Conservation (phyloP, 148 eudicot species). For the Heliosperma pusillum region DNA sequence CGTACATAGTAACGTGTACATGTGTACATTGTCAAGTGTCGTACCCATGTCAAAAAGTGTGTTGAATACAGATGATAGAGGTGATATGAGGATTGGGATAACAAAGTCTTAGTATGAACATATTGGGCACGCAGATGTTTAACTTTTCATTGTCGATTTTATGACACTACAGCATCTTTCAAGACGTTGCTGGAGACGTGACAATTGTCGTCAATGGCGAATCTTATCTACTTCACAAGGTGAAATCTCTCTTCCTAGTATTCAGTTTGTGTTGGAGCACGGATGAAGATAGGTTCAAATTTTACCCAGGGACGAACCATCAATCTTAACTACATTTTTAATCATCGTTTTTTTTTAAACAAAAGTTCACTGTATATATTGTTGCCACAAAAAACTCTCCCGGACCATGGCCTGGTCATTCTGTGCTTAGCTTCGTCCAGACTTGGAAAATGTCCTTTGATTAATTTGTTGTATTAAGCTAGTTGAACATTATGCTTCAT, state of each 20-base stretch:
- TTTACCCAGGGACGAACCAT: too few relatives aligned
- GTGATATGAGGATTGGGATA: too few relatives aligned
- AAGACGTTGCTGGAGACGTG: slow-evolving; percentile 72
- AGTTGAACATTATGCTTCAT: slow-evolving; percentile 2
- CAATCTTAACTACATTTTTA: too few relatives aligned
- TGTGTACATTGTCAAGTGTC: too few relatives aligned
- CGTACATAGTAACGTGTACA: too few relatives aligned
- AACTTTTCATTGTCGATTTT: neutral
- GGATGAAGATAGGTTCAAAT: too few relatives aligned
- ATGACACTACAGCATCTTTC: slow-evolving; percentile 51
- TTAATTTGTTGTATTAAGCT: neutral
- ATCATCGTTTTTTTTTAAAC: too few relatives aligned
- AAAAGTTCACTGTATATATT: too few relatives aligned
- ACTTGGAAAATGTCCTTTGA: too few relatives aligned
- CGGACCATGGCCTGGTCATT: too few relatives aligned
- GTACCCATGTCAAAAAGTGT: neutral
- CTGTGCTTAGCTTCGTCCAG: too few relatives aligned
- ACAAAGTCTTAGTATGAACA: neutral
- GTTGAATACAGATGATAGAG: neutral
- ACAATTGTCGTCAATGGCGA: slow-evolving; percentile 56
- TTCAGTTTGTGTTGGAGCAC: neutral
- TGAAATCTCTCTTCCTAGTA: neutral
- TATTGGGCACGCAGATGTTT: neutral
- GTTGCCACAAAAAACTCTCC: too few relatives aligned
- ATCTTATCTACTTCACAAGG: slow-evolving; percentile 74